Percentiles rank a stretch among this genome's conserved stretches.
These are phyloP conservation scores for Rhodomyrtus psidioides DNA, from an alignment of 441 rosid species.

Conservation along the genomic window DNA sequence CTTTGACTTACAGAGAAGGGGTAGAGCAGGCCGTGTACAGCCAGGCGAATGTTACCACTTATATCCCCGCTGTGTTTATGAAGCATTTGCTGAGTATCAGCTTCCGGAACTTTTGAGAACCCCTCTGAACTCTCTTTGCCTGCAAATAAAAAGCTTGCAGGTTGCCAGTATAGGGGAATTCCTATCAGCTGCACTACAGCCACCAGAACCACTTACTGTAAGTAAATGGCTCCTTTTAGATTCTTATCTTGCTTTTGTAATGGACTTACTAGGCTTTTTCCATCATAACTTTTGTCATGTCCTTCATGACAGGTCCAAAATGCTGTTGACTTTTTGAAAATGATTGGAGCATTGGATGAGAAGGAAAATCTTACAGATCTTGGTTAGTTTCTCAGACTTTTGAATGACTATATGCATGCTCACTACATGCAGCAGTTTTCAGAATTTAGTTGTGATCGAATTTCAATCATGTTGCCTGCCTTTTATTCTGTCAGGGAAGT, in stretches of 20 bases:
- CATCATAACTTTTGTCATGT: not conserved
- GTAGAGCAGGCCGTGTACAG: slow-evolving; percentile 97
- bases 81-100: slow-evolving; percentile 93
- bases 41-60: slow-evolving; percentile 96
- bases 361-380: slow-evolving; percentile 89
- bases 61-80: slow-evolving; percentile 86
- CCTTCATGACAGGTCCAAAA: slow-evolving; percentile 70
- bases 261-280: not conserved
- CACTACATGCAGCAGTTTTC: not conserved
- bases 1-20: slow-evolving; percentile 62
- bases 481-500: slow-evolving; percentile 45
- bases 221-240: slow-evolving; percentile 18
- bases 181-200: slow-evolving; percentile 93
- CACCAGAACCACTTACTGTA: slow-evolving; percentile 91
- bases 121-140: slow-evolving; percentile 97
- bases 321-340: slow-evolving; percentile 84
- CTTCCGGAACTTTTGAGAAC: slow-evolving; percentile 99
- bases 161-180: slow-evolving; percentile 88
- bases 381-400: slow-evolving; percentile 45
- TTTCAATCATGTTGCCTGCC: not conserved
- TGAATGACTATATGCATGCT: not conserved
- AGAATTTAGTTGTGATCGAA: slow-evolving; percentile 1
- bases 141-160: slow-evolving; percentile 96
- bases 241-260: not conserved
- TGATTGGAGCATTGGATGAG: slow-evolving; percentile 90